Evolutionary conservation across 1,284 basidiomycete species (phyloP).

Genomic region (Coniferiporia weirii): DNA sequence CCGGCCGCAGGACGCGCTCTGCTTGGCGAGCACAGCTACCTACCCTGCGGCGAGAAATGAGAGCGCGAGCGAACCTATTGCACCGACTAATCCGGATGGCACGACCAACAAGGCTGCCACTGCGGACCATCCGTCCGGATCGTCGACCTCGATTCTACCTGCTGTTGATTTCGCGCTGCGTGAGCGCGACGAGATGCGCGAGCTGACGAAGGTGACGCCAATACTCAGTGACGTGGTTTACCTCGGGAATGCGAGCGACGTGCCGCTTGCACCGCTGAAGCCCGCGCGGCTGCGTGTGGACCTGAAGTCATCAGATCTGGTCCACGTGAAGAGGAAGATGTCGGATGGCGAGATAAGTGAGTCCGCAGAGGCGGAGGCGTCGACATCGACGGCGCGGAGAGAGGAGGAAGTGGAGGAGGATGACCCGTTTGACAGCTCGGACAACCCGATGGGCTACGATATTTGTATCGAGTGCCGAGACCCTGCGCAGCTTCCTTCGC

Average conservation of each 20-base stretch:
- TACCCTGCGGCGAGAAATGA: slow-evolving; percentile 21
- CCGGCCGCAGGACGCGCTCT: not conserved
- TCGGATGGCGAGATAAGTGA: not conserved
- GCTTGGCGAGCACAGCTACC: not conserved
- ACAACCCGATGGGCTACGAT: slow-evolving; percentile 63
- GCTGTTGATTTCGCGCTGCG: slow-evolving; percentile 67
- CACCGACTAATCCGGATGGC: slow-evolving; percentile 39
- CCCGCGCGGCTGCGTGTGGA: not conserved
- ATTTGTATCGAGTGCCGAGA: slow-evolving; percentile 87
- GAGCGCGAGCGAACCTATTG: slow-evolving; percentile 41
- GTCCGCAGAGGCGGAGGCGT: not conserved
- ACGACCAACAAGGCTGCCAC: slow-evolving; percentile 21
- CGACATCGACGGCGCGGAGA: slow-evolving; percentile 14
- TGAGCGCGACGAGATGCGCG: slow-evolving; percentile 87
- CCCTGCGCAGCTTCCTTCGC: slow-evolving; percentile 59
- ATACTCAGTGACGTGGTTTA: slow-evolving; percentile 38
- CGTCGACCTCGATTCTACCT: slow-evolving; percentile 33
- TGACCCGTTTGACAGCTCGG: slow-evolving; percentile 49
- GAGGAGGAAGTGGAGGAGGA: slow-evolving; percentile 21
- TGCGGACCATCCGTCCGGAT: slow-evolving; percentile 30
- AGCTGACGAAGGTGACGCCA: slow-evolving; percentile 65
- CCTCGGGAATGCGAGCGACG: slow-evolving; percentile 75
- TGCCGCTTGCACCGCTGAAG: slow-evolving; percentile 39
- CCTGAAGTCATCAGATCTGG: not conserved
- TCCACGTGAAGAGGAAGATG: not conserved